Percentiles rank a stretch among this genome's conserved stretches.
Evolutionary conservation across 2,329 filamentous ascomycete genomes (phyloP).

Genomic region (Botrytis byssoidea): DNA sequence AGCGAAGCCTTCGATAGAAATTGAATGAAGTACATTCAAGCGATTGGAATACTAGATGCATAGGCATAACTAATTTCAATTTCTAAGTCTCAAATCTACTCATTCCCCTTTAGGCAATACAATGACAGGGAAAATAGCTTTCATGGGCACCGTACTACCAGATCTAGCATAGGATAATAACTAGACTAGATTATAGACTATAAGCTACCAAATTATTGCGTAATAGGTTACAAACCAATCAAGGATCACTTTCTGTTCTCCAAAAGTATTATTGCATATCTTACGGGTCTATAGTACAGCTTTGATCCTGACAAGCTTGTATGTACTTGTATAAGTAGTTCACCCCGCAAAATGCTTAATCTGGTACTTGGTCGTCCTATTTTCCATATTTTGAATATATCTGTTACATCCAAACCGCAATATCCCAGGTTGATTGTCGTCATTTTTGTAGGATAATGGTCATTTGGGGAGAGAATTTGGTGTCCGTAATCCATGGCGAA

Average conservation of each 20-base stretch:
- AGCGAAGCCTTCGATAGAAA: not conserved
- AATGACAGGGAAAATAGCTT: not conserved
- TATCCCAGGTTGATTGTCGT: accelerated
- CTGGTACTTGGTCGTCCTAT: not conserved
- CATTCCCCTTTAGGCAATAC: not conserved
- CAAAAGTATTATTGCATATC: not conserved
- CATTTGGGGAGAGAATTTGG: not conserved
- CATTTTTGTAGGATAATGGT: not conserved
- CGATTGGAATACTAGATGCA: not conserved
- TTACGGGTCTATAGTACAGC: not conserved
- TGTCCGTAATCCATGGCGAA: accelerated
- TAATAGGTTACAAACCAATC: not conserved
- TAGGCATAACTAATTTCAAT: not conserved
- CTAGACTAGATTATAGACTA: no score
- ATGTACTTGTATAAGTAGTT: not conserved
- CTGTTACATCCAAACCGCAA: not conserved
- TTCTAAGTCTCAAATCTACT: not conserved
- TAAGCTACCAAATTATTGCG: not conserved
- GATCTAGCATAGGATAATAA: not conserved
- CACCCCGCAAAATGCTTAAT: not conserved
- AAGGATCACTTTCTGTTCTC: not conserved
- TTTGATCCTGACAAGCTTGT: not conserved
- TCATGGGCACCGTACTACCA: not conserved
- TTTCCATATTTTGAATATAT: not conserved
- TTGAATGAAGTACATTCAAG: not conserved